These are phyloP conservation scores for Hymenotorrendiella dingleyae DNA, from an alignment of 2,329 filamentous ascomycete genomes.

Conservation along the genomic window DNA sequence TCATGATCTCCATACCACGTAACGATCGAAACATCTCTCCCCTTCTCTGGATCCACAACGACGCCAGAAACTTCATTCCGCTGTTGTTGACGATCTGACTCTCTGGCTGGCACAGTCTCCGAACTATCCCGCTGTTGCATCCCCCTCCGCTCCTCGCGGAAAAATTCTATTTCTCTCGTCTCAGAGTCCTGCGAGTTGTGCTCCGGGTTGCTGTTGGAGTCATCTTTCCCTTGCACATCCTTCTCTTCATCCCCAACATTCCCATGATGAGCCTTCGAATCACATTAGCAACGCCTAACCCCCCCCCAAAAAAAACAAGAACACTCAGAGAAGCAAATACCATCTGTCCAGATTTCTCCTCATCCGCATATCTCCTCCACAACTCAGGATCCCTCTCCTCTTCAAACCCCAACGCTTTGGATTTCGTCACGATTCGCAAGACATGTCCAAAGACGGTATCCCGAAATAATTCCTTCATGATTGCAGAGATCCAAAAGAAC, in stretches of 20 bases:
- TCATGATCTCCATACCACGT: slow-evolving; percentile 46
- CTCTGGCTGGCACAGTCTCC: slow-evolving; percentile 13
- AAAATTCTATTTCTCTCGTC: too few relatives aligned
- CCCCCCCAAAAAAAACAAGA: too few relatives aligned
- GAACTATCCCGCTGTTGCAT: slow-evolving; percentile 14
- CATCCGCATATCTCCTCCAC: slow-evolving; percentile 43
- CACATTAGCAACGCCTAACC: too few relatives aligned
- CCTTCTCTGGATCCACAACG: slow-evolving; percentile 45
- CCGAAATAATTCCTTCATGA: slow-evolving; percentile 36
- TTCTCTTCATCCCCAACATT: slow-evolving; percentile 25
- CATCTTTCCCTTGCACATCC: slow-evolving; percentile 31
- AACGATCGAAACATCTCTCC: slow-evolving; percentile 42
- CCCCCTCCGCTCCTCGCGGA: too few relatives aligned
- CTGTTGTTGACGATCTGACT: slow-evolving; percentile 7
- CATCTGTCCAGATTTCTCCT: slow-evolving; percentile 43
- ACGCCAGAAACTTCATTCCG: slow-evolving; percentile 37
- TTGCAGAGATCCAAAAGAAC: too few relatives aligned
- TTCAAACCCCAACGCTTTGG: slow-evolving; percentile 36
- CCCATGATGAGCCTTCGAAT: slow-evolving; percentile 36
- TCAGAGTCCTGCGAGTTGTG: too few relatives aligned
- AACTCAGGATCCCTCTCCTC: slow-evolving; percentile 43
- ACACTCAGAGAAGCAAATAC: neutral
- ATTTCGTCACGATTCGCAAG: slow-evolving; percentile 35
- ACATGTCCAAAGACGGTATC: slow-evolving; percentile 37
- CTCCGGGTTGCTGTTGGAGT: slow-evolving; percentile 6